Conservation (phyloP, 1,284 basidiomycete genomes). For the Hemileccinum hortonii region DNA sequence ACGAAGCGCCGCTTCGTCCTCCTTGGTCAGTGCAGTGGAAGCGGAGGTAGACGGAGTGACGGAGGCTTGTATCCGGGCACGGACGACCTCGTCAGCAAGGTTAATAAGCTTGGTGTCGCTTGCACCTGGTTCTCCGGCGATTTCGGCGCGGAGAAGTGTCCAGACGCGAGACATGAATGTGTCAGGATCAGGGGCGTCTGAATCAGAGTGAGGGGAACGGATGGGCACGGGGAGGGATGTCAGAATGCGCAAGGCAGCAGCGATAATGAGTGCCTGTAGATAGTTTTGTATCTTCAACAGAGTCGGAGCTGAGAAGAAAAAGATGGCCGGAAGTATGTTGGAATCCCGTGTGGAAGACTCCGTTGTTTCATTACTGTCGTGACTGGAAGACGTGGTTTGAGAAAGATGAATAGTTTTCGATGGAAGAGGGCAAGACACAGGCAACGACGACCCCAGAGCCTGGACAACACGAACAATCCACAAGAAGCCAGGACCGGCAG, state of each 20-base stretch:
- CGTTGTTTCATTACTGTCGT: constrained; percentile 2
- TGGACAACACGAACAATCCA: constrained; percentile 52
- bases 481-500: constrained; percentile 18
- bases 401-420: constrained; percentile 18
- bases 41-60: constrained; percentile 6
- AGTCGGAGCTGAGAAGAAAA: constrained; percentile 55
- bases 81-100: constrained; percentile 69
- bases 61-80: constrained; percentile 35
- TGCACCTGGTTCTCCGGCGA: constrained; percentile 44
- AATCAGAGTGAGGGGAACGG: neutral
- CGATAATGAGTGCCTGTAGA: constrained; percentile 67
- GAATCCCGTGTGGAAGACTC: constrained; percentile 11
- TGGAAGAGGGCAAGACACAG: constrained; percentile 47
- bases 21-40: constrained; percentile 27
- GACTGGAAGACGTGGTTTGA: constrained; percentile 1
- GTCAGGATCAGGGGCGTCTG: constrained; percentile 3
- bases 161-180: constrained; percentile 59
- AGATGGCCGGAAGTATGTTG: constrained; percentile 57
- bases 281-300: constrained; percentile 65
- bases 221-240: constrained; percentile 40
- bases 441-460: constrained; percentile 43
- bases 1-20: constrained; percentile 51
- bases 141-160: constrained; percentile 59
- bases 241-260: constrained; percentile 58
- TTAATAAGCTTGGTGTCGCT: constrained; percentile 57